A percentile compares a stretch with the other conserved stretches of the same genome.
phyloP scores from a whole-genome alignment of 2,329 filamentous ascomycete species.

The Davidsoniella australis region DNA sequence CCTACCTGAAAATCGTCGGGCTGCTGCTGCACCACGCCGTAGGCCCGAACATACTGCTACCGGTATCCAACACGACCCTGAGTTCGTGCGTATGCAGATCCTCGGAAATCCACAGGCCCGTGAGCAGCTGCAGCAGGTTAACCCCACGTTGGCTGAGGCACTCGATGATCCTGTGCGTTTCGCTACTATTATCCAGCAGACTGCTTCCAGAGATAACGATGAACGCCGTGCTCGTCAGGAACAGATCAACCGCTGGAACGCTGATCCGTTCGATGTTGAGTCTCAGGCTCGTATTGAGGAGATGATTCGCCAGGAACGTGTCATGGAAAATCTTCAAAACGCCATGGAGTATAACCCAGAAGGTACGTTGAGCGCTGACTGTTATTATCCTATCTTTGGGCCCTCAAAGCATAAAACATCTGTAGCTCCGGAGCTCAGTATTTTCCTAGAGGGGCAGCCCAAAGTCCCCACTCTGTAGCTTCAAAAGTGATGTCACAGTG shows the following conservation, averaged over 20 bases:
- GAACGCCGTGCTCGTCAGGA: conserved; percentile 62
- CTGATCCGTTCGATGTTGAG: conserved; percentile 86
- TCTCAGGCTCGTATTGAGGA: conserved; percentile 87
- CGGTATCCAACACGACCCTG: conserved; percentile 42
- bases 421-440: too few relatives aligned
- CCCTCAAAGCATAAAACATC: too few relatives aligned
- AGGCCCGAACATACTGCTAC: conserved; percentile 18
- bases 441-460: too few relatives aligned
- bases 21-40: conserved; percentile 17
- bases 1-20: conserved; percentile 18
- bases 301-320: conserved; percentile 85
- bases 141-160: conserved; percentile 60
- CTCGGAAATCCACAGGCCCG: conserved; percentile 61
- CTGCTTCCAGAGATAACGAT: conserved; percentile 52
- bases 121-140: conserved; percentile 50
- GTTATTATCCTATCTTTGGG: too few relatives aligned
- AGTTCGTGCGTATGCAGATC: conserved; percentile 67
- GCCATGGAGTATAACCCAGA: conserved; percentile 96
- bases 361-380: conserved; percentile 37
- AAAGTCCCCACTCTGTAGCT: too few relatives aligned
- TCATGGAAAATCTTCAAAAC: conserved; percentile 90
- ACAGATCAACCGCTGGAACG: conserved; percentile 71
- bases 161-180: conserved; percentile 64
- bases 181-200: conserved; percentile 50
- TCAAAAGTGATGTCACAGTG: background rate